These are phyloP conservation scores for Dillenia turbinata DNA, from an alignment of 164 flowering plant species.

Conservation along the genomic window DNA sequence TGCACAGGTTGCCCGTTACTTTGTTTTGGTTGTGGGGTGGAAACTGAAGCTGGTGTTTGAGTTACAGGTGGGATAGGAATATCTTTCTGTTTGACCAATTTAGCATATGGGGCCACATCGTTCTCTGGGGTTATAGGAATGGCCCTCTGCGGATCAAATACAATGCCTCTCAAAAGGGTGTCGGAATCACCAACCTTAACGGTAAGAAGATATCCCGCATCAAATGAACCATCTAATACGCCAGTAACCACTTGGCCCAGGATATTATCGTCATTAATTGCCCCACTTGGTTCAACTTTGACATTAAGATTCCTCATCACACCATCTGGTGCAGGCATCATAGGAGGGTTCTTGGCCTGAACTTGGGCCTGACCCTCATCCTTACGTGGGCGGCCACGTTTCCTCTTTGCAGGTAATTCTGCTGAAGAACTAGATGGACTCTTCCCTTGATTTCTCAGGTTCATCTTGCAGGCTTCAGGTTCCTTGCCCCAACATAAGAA, in stretches of 20 bases:
- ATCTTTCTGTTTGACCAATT: constrained; percentile 31
- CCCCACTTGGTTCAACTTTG: constrained; percentile 9
- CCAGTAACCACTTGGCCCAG: constrained; percentile 48
- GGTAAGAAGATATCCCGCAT: constrained; percentile 47
- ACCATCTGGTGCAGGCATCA: constrained; percentile 6
- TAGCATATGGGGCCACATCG: constrained; percentile 48
- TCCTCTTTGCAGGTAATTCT: constrained; percentile 34
- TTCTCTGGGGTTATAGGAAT: constrained; percentile 36
- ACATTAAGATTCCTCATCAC: constrained; percentile 5
- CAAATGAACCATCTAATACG: constrained; percentile 43
- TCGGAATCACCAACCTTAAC: constrained; percentile 28
- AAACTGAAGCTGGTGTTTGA: background rate
- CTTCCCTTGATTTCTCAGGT: too few species aligned
- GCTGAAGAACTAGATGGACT: constrained; percentile 7
- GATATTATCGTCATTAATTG: constrained; percentile 15
- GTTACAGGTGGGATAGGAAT: constrained; percentile 23
- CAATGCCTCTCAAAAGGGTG: constrained; percentile 36
- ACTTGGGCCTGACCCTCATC: constrained; percentile 15
- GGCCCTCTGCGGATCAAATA: constrained; percentile 32
- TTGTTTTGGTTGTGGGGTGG: too few species aligned
- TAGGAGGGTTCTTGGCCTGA: constrained; percentile 11
- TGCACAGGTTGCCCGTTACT: background rate
- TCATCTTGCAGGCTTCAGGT: too few species aligned
- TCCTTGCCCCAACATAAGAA: too few species aligned
- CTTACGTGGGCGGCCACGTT: constrained; percentile 56